Base-by-base conservation (phyloP, 176 grass and related monocot genomes). In the Oryza glaberrima region DNA sequence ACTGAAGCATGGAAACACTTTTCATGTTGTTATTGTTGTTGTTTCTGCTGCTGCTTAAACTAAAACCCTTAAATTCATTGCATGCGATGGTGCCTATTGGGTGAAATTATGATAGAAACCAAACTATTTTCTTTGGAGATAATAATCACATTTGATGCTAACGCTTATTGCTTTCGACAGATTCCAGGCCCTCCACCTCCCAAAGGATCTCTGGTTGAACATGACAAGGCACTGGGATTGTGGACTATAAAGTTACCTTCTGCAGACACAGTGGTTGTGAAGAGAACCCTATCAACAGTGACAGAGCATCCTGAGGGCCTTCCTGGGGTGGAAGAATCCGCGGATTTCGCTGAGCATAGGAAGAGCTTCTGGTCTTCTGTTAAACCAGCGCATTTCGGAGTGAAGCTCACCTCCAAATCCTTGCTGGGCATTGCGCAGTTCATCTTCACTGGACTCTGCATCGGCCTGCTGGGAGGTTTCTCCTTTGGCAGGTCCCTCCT, bases 221-320 rank as follows among this genome's bases (percentile, higher is more conserved):
- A 80, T 75, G 69, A 88, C 2, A 94, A 93, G 54, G n/a, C 88
- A 68, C 5, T 97, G 38, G 95, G 82, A 83, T 72, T 98, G 80
- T 95, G 95, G 95, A 68, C 86, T 20, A 28, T 91, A 51, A 95
- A 93, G 72, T 72, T 98, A 46, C 95, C 95, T 78, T 98, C 93
- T 36, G 89, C 95, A 7, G 95, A 95, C 63, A 72, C 95, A 71
- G 86, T 87, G 56, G 93, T 95, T 38, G 91, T 92, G 76, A 88
- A 92, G 36, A 88, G 95, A 90, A 98, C 93, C 58, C 77, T 93
- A 44, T 69, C 91, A 81, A 88, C 74, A 19, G 20, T 92, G 46
- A 78, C 85, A 6, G 82, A 93, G 87, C 81, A 91, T 82, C 93
- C 92, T 16, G 79, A 92, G 63, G 92, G 95, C 64, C 84, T 93